These are phyloP conservation scores for Rhodocollybia butyracea DNA, from an alignment of 768 basidiomycete species.

Conservation along the genomic window DNA sequence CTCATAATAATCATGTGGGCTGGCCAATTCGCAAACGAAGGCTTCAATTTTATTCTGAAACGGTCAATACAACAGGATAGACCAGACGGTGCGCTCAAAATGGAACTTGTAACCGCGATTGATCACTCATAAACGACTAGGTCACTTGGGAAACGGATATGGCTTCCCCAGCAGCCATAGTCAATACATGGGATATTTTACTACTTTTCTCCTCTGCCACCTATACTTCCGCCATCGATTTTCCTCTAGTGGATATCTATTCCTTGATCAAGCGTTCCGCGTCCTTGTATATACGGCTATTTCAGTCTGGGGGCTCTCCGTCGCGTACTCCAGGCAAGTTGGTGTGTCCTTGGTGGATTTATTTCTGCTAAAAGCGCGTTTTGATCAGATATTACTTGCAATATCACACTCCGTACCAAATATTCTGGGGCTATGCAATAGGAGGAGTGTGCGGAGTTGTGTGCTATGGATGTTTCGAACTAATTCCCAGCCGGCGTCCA, in stretches of 20 bases:
- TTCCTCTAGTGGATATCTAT: conserved; percentile 41
- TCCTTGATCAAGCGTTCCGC: conserved; percentile 54
- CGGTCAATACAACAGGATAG: conserved; percentile 63
- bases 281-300: conserved; percentile 45
- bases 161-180: conserved; percentile 89
- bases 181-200: conserved; percentile 89
- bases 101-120: not conserved
- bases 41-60: conserved; percentile 67
- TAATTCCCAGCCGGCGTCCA: conserved; percentile 54
- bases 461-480: conserved; percentile 55
- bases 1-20: conserved; percentile 82
- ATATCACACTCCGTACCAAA: conserved; percentile 73
- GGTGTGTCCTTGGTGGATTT: not conserved
- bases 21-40: conserved; percentile 73
- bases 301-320: conserved; percentile 53
- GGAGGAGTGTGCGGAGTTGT: conserved; percentile 51
- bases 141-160: conserved; percentile 64
- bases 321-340: conserved; percentile 76
- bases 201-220: conserved; percentile 73
- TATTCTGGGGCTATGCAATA: conserved; percentile 71
- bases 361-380: not conserved
- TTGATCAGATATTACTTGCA: conserved; percentile 56
- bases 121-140: too few species aligned
- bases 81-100: conserved; percentile 49
- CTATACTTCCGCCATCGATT: conserved; percentile 69